phyloP scores from a whole-genome alignment of 140 eudicot species.

The Flaveria floridana region DNA sequence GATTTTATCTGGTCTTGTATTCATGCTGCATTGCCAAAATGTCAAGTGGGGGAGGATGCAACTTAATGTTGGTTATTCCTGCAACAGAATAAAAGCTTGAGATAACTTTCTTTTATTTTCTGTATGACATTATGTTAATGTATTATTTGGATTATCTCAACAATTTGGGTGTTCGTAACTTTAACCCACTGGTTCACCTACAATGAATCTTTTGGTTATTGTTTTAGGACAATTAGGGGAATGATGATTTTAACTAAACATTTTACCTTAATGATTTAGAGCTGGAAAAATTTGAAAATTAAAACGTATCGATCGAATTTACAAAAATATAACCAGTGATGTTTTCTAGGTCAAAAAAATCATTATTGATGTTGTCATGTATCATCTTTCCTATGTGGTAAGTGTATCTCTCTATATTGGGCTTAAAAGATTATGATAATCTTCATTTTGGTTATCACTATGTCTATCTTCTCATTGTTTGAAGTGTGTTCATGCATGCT shows the following conservation, averaged over 20 bases:
- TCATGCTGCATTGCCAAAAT: slow-evolving; percentile 21
- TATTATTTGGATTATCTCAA: not conserved
- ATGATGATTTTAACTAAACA: no score
- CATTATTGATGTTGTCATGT: not conserved
- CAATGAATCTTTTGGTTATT: not conserved
- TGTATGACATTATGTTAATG: slow-evolving; percentile 6
- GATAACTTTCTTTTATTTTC: not conserved
- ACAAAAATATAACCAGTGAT: not conserved
- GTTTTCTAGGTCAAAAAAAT: not conserved
- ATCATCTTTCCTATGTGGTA: not conserved
- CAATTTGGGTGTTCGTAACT: not conserved
- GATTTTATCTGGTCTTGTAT: slow-evolving; percentile 6
- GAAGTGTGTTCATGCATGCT: not conserved
- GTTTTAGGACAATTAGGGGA: not conserved
- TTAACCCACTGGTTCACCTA: not conserved
- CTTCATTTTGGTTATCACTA: not conserved
- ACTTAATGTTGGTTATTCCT: slow-evolving; percentile 22
- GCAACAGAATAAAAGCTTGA: slow-evolving; percentile 8
- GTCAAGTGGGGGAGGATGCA: not conserved
- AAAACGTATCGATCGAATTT: not conserved
- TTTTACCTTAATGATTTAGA: not conserved
- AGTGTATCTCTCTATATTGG: not conserved
- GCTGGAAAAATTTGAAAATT: not conserved
- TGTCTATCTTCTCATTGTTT: not conserved
- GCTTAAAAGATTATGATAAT: not conserved